Percentiles rank a stretch among this genome's conserved stretches.
Evolutionary conservation across 2,329 filamentous ascomycete species (phyloP).

Genomic region (Xylariomycetidae sp.): DNA sequence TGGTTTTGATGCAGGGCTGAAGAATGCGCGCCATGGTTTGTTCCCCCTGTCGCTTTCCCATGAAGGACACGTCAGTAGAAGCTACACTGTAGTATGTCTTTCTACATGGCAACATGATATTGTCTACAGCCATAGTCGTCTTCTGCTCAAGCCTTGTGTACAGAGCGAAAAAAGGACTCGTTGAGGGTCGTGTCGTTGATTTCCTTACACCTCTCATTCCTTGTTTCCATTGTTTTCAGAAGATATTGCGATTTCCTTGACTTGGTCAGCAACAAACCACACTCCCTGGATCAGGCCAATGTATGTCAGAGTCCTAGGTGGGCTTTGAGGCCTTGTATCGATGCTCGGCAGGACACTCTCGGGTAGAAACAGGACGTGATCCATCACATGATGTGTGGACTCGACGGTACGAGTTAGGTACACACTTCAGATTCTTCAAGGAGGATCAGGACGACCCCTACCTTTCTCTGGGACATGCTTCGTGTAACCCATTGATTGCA

Average conservation of each 20-base stretch:
- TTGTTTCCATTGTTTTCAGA: conserved; percentile 23
- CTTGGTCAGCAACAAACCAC: conserved; percentile 21
- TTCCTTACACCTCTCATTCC: conserved; percentile 22
- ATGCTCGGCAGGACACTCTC: conserved; percentile 1
- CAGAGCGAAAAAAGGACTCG: conserved; percentile 19
- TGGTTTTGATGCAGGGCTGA: conserved; percentile 26
- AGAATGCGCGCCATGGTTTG: conserved; percentile 26
- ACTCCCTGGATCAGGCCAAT: conserved; percentile 9
- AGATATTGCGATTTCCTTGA: conserved; percentile 24
- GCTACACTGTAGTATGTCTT: conserved; percentile 20
- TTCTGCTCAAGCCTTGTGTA: conserved; percentile 19
- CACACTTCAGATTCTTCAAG: too few relatives aligned
- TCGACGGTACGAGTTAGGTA: too few relatives aligned
- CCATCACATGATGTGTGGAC: too few relatives aligned
- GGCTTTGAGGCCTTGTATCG: neutral
- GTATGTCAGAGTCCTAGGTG: too few relatives aligned
- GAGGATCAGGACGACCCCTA: too few relatives aligned
- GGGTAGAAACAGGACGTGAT: too few relatives aligned
- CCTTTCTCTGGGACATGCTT: too few relatives aligned
- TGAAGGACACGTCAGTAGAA: conserved; percentile 20
- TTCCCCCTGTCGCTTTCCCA: conserved; percentile 22
- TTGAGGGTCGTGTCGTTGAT: conserved; percentile 22
- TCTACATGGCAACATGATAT: conserved; percentile 23
- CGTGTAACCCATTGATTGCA: too few relatives aligned
- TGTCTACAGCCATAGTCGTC: conserved; percentile 19